Conservation (phyloP, 331 rosid species). For the Cucumis variabilis region DNA sequence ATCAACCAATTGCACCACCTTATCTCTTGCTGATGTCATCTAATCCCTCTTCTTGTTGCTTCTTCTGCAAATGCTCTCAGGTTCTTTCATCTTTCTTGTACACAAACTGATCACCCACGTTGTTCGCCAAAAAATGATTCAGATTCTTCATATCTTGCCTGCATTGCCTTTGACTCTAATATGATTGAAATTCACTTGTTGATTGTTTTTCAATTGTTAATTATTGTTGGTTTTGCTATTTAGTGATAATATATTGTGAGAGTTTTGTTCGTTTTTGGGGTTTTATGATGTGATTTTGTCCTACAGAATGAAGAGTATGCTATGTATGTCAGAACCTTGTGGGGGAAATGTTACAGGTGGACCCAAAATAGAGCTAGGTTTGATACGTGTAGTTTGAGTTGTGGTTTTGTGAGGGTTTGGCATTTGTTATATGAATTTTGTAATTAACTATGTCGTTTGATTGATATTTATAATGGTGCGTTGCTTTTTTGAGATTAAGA, state of each 20-base stretch:
- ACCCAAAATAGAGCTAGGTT: neutral
- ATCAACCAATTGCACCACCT: neutral
- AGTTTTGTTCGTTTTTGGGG: neutral
- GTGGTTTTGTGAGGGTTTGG: neutral
- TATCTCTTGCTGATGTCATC: neutral
- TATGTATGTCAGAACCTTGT: neutral
- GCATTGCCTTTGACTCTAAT: neutral
- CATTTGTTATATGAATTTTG: neutral
- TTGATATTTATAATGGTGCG: neutral
- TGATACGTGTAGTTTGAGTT: neutral
- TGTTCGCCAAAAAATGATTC: neutral
- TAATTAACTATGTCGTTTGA: neutral
- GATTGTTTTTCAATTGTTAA: neutral
- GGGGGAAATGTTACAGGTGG: slow-evolving; percentile 6
- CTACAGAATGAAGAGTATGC: neutral
- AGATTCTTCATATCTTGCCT: neutral
- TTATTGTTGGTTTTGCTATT: neutral
- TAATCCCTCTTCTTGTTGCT: neutral
- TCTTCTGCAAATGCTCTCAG: neutral
- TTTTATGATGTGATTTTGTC: neutral
- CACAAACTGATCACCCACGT: neutral
- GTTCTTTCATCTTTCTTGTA: neutral
- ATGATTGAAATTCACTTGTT: neutral
- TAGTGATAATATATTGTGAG: neutral
- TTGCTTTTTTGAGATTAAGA: neutral